phyloP scores from a whole-genome alignment of 768 basidiomycete species.

The Leccinum rimulosum region DNA sequence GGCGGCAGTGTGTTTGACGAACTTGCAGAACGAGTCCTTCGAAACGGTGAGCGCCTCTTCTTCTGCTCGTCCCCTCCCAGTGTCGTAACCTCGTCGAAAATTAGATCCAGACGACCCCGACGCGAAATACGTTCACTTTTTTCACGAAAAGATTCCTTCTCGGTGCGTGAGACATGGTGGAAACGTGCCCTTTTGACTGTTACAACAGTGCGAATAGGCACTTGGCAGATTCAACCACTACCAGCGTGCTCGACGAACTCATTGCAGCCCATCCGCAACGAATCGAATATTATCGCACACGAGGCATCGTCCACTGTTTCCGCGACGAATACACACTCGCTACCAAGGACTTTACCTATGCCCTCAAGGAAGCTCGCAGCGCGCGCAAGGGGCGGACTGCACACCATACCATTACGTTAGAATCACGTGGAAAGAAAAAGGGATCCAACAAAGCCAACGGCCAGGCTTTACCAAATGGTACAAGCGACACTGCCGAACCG shows the following conservation, averaged over 20 bases:
- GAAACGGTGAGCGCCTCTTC: slow-evolving; percentile 45
- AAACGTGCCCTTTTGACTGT: slow-evolving; percentile 13
- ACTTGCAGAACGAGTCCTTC: slow-evolving; percentile 84
- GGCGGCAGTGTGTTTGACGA: slow-evolving; percentile 91
- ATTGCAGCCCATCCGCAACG: slow-evolving; percentile 71
- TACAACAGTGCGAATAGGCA: slow-evolving; percentile 50
- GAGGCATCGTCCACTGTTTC: slow-evolving; percentile 90
- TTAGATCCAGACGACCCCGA: slow-evolving; percentile 75
- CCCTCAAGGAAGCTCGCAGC: slow-evolving; percentile 73
- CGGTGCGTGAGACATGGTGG: slow-evolving; percentile 48
- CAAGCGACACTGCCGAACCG: slow-evolving; percentile 44
- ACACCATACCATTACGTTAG: slow-evolving; percentile 46
- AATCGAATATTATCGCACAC: slow-evolving; percentile 82
- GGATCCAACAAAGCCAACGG: slow-evolving; percentile 49
- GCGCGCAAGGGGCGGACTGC: slow-evolving; percentile 60
- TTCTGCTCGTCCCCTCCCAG: background rate
- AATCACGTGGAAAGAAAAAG: slow-evolving; percentile 47
- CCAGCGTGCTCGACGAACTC: slow-evolving; percentile 74
- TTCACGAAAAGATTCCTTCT: slow-evolving; percentile 93
- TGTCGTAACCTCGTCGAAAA: background rate
- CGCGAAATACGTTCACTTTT: slow-evolving; percentile 89
- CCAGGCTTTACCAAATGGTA: slow-evolving; percentile 68
- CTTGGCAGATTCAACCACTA: slow-evolving; percentile 80
- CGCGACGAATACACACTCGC: slow-evolving; percentile 77
- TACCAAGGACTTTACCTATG: slow-evolving; percentile 77